Base-by-base conservation (phyloP, 306 rosid genomes). In the Carpinus viminea region DNA sequence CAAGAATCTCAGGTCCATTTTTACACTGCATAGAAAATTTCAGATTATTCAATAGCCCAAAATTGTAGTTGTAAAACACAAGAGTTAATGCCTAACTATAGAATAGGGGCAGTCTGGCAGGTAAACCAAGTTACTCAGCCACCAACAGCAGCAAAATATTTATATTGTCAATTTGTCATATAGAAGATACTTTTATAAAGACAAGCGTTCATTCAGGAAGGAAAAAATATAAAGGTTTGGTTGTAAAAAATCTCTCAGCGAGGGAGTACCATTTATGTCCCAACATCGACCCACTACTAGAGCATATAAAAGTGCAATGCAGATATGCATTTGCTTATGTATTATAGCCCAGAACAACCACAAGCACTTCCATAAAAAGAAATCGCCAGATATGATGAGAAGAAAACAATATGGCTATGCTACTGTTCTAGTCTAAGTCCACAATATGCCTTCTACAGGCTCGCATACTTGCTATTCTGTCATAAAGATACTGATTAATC, bases 11-110 rank as follows among this genome's bases (percentile, higher is more conserved):
- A 70, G 78, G 86, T 78, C 89, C 88, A 72, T 81, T 70, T 73
- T 54, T 76, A 75, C 74, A 78, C 98, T 93, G 96, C 90, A 86
- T 76, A 78, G 31, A 74, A 76, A 75, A 75, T 73, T 83, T 74
- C 75, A 75, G 77, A 80, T 78, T 53, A 76, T 72, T 47, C 74
- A 84, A 78, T 56, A 45, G 26, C 56, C 56, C 64, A 54, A 41
- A 66, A 47, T 51, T 38, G 57, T 28, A 45, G 75, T 66, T n/a
- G 34, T 36, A 11, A 60, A 31, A 24, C 43, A 69, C 10, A 52
- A 52, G 13, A 47, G 43, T 66, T 15, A 8, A 24, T 52, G 31
- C 65, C 48, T 51, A 75, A 21, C 79, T 45, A 69, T 68, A 43
- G 70, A 82, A 68, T 18, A 38, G 71, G 26, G 21, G 71, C 21